Evolutionary conservation across 1,139 yeast species (phyloP).

Genomic region (Magnusiomyces fungicola): DNA sequence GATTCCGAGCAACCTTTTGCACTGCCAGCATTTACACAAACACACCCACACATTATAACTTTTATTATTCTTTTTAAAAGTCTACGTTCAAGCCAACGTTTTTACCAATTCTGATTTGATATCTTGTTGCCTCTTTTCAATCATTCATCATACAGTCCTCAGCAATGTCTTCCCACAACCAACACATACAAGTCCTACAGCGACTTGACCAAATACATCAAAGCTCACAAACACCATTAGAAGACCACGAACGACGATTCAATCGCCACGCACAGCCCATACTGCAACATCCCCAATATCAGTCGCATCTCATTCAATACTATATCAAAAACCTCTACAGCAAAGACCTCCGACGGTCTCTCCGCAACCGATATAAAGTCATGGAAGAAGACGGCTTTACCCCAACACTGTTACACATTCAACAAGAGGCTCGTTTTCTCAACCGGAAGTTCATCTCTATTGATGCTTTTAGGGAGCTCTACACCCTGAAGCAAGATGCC

Average conservation of each 20-base stretch:
- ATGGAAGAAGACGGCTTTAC: conserved; percentile 1
- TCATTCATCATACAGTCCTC: too few species aligned
- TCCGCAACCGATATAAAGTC: not conserved
- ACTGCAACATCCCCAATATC: conserved; percentile 7
- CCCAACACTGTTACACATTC: conserved; percentile 6
- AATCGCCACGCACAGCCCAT: conserved; percentile 10
- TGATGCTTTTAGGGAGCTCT: conserved; percentile 11
- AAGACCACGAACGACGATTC: conserved; percentile 8
- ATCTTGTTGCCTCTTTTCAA: not conserved
- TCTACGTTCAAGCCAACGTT: too few species aligned
- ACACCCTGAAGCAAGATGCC: conserved; percentile 6
- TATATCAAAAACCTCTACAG: conserved; percentile 5
- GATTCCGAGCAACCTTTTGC: too few species aligned
- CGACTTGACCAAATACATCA: conserved; percentile 8
- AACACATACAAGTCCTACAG: conserved; percentile 7
- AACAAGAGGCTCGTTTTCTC: conserved; percentile 8
- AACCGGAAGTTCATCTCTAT: conserved; percentile 7
- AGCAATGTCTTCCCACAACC: conserved; percentile 4
- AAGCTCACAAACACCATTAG: not conserved
- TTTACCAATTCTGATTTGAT: not conserved
- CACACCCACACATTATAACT: not conserved
- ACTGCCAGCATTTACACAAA: too few species aligned
- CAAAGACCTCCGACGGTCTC: conserved; percentile 7
- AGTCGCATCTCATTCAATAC: conserved; percentile 7
- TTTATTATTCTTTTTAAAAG: too few species aligned